phyloP scores from a whole-genome alignment of 352 stramenopile species.

The Peronospora tabacina region DNA sequence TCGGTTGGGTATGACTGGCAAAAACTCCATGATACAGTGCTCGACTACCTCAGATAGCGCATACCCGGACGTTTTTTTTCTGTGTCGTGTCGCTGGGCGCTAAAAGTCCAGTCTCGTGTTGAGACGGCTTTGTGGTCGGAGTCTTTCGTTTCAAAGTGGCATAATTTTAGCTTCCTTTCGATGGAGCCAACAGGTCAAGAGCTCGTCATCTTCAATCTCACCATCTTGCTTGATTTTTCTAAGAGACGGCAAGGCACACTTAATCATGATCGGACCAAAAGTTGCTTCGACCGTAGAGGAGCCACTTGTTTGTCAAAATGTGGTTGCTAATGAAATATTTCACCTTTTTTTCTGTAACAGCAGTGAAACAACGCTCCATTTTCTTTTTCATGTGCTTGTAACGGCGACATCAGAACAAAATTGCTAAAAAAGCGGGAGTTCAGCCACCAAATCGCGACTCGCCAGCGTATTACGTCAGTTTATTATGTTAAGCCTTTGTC shows the following conservation, averaged over 20 bases:
- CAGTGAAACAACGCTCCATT: no score
- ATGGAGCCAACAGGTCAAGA: conserved; percentile 10
- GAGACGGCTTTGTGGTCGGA: conserved; percentile 11
- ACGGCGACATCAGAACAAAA: no score
- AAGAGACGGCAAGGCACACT: not conserved
- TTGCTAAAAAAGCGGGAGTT: no score
- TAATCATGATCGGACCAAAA: conserved; percentile 7
- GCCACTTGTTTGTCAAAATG: no score
- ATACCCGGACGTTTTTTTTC: not conserved
- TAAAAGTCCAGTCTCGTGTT: conserved; percentile 24
- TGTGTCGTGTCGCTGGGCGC: conserved; percentile 5
- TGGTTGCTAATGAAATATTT: no score
- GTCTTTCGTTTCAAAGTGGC: conserved; percentile 4
- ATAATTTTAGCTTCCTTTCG: not conserved
- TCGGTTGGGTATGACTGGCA: conserved; percentile 45
- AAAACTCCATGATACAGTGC: conserved; percentile 38
- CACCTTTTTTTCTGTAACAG: no score
- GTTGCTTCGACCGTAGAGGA: no score
- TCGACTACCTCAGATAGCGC: conserved; percentile 39
- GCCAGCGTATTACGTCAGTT: no score
- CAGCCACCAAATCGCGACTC: no score
- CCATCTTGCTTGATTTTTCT: not conserved
- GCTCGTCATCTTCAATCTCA: conserved; percentile 22
- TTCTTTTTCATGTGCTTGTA: no score
- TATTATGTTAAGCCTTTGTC: no score